phyloP scores from a whole-genome alignment of 2,329 filamentous ascomycete species.

The Clonostachys byssicola region DNA sequence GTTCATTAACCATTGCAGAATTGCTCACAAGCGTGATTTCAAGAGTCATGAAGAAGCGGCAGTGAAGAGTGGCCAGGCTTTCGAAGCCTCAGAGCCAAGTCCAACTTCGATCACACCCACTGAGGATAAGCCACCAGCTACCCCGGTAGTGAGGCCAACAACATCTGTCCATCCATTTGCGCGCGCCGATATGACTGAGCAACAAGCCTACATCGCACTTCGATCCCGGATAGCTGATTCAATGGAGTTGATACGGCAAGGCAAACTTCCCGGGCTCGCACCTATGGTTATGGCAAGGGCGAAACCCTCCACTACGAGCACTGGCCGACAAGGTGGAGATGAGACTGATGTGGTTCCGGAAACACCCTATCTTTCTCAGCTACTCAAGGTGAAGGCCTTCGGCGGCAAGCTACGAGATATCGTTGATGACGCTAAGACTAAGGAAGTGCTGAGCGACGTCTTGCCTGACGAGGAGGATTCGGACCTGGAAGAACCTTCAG shows the following conservation, averaged over 20 bases:
- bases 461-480: constrained; percentile 48
- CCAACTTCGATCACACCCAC: constrained; percentile 5
- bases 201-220: constrained; percentile 38
- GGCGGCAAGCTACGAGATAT: constrained; percentile 53
- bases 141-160: constrained; percentile 1
- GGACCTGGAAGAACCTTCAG: constrained; percentile 26
- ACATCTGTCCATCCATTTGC: constrained; percentile 22
- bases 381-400: constrained; percentile 60
- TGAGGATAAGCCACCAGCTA: constrained; percentile 13
- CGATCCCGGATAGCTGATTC: constrained; percentile 42
- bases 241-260: constrained; percentile 19
- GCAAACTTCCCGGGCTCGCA: not conserved
- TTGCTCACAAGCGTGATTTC: constrained; percentile 88
- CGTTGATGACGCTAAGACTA: constrained; percentile 56
- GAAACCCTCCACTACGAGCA: not conserved
- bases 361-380: constrained; percentile 63
- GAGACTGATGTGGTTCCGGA: constrained; percentile 43
- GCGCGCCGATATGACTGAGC: constrained; percentile 39
- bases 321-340: not conserved
- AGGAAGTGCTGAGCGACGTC: constrained; percentile 42
- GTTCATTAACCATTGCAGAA: constrained; percentile 99
- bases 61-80: constrained; percentile 76
- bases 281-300: not conserved
- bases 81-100: constrained; percentile 44
- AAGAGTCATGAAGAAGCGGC: constrained; percentile 96